phyloP scores from a whole-genome alignment of 2,329 filamentous ascomycete genomes.

The Hypomyces rosellus region DNA sequence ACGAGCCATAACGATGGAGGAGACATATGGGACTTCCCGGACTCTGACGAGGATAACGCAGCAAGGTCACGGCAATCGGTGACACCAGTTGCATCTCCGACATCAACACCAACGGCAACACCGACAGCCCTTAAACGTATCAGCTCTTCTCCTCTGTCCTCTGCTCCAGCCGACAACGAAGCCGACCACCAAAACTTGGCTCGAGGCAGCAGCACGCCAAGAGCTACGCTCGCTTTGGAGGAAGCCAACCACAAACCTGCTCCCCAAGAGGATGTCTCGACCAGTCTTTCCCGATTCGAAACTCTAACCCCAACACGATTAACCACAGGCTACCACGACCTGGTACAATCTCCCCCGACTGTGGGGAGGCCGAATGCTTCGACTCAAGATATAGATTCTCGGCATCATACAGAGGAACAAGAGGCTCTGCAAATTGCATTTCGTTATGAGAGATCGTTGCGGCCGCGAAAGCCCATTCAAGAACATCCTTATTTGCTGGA shows the following conservation, averaged over 20 bases:
- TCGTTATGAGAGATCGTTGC: conserved; percentile 43
- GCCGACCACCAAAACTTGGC: not conserved
- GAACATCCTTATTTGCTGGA: conserved; percentile 54
- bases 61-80: conserved; percentile 6
- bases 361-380: too few species aligned
- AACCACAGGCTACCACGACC: not conserved
- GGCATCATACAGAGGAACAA: conserved; percentile 15
- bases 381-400: too few species aligned
- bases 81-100: not conserved
- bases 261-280: conserved; percentile 30
- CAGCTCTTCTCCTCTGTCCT: conserved; percentile 31
- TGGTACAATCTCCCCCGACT: not conserved
- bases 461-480: conserved; percentile 55
- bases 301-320: conserved; percentile 24
- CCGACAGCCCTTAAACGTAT: conserved; percentile 1
- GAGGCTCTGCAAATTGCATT: conserved; percentile 22
- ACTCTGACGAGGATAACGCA: conserved; percentile 23
- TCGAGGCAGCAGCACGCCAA: not conserved
- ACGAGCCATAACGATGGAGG: not conserved
- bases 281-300: conserved; percentile 30
- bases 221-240: not conserved
- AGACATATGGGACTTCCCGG: conserved; percentile 11
- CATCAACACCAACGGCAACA: not conserved
- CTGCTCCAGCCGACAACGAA: conserved; percentile 22
- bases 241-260: not conserved